Percentiles rank a stretch among this genome's conserved stretches.
These are phyloP conservation scores for Trichosporon inkin DNA, from an alignment of 1,284 basidiomycete genomes.

Conservation along the genomic window DNA sequence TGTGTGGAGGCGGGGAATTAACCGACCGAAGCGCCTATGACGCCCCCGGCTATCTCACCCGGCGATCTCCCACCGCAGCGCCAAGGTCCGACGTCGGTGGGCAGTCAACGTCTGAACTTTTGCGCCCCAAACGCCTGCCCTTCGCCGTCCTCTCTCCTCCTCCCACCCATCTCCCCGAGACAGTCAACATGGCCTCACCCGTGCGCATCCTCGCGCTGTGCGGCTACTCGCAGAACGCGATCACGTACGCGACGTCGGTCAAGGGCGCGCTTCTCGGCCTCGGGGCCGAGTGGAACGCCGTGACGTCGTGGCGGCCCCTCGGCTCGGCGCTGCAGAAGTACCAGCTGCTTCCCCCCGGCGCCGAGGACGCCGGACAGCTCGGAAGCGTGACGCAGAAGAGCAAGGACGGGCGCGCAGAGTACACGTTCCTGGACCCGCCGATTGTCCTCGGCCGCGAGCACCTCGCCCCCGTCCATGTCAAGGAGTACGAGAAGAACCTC, in stretches of 20 bases:
- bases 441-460: constrained; percentile 56
- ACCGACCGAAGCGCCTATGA: too few species aligned
- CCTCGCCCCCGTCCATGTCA: constrained; percentile 4
- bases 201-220: constrained; percentile 37
- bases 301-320: background rate
- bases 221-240: constrained; percentile 76
- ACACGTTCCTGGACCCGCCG: constrained; percentile 69
- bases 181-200: background rate
- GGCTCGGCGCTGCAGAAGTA: background rate
- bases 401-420: constrained; percentile 28
- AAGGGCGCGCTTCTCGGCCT: constrained; percentile 30
- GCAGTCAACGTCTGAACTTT: background rate
- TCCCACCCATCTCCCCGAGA: background rate
- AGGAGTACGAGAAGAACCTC: constrained; percentile 8
- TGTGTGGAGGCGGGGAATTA: too few species aligned
- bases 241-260: constrained; percentile 72
- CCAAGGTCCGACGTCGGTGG: background rate
- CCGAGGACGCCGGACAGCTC: background rate
- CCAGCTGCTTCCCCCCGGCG: background rate
- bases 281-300: background rate
- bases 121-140: background rate
- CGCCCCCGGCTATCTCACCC: background rate
- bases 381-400: background rate
- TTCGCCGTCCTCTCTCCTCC: too few species aligned
- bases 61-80: background rate